phyloP scores from a whole-genome alignment of 2,329 filamentous ascomycete genomes.

The Alternaria triticimaculans region DNA sequence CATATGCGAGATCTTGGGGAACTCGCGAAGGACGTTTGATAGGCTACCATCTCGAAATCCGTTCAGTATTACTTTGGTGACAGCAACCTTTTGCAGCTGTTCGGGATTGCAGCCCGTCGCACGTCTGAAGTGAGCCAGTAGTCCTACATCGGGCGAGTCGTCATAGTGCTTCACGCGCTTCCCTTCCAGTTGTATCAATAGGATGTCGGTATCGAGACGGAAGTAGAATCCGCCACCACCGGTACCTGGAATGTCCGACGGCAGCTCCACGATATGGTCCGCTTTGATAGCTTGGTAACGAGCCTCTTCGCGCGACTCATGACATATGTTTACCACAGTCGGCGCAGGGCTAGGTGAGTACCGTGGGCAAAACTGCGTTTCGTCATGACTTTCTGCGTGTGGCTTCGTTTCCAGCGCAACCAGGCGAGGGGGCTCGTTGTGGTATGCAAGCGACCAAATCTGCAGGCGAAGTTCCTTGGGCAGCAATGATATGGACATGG shows the following conservation, averaged over 20 bases:
- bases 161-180: slow-evolving; percentile 22
- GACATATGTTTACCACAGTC: slow-evolving; percentile 23
- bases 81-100: slow-evolving; percentile 15
- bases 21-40: slow-evolving; percentile 25
- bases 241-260: neutral
- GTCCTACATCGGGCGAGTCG: slow-evolving; percentile 24
- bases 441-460: slow-evolving; percentile 28
- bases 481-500: slow-evolving; percentile 27
- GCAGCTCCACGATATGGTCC: slow-evolving; percentile 18
- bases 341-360: slow-evolving; percentile 27
- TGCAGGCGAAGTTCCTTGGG: slow-evolving; percentile 35
- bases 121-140: slow-evolving; percentile 26
- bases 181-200: slow-evolving; percentile 22
- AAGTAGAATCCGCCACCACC: slow-evolving; percentile 22
- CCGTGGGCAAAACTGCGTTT: slow-evolving; percentile 29
- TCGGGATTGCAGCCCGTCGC: slow-evolving; percentile 15
- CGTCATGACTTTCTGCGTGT: slow-evolving; percentile 25
- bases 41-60: slow-evolving; percentile 25
- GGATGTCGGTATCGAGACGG: slow-evolving; percentile 25
- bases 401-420: slow-evolving; percentile 23
- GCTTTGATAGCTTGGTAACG: slow-evolving; percentile 23
- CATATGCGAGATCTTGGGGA: slow-evolving; percentile 23
- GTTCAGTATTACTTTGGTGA: slow-evolving; percentile 22
- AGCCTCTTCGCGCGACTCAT: slow-evolving; percentile 27
- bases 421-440: slow-evolving; percentile 24